These are phyloP conservation scores for Chrysosporium queenslandicum DNA, from an alignment of 2,329 filamentous ascomycete species.

Conservation along the genomic window DNA sequence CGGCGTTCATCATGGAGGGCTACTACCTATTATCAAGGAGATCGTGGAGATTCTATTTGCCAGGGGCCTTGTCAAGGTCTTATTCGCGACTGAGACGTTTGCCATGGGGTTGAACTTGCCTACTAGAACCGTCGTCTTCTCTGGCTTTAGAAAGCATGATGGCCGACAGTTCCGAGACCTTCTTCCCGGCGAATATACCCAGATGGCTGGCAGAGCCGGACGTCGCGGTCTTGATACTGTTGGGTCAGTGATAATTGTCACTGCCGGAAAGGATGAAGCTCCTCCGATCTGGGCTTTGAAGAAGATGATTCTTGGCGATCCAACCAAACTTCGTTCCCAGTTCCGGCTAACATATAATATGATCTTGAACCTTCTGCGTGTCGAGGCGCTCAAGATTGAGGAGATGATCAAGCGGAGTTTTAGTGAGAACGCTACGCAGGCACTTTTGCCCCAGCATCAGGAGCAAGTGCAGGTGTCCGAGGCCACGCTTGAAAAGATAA, in stretches of 20 bases:
- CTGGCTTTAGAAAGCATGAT: conserved; percentile 92
- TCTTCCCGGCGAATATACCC: conserved; percentile 90
- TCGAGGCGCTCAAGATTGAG: conserved; percentile 95
- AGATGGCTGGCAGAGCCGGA: conserved; percentile 94
- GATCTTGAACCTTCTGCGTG: conserved; percentile 89
- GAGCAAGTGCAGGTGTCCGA: conserved; percentile 88
- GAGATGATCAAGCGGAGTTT: conserved; percentile 99
- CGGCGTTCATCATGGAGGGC: conserved; percentile 88
- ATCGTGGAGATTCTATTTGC: conserved; percentile 95
- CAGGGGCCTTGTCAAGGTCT: conserved; percentile 85
- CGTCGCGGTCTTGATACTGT: conserved; percentile 86
- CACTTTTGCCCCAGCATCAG: conserved; percentile 86
- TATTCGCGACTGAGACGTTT: conserved; percentile 97
- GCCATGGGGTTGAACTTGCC: conserved; percentile 96
- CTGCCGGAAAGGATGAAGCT: conserved; percentile 69
- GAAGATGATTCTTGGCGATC: conserved; percentile 92
- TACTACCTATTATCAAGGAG: conserved; percentile 94
- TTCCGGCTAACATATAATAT: conserved; percentile 98
- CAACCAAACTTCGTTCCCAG: conserved; percentile 88
- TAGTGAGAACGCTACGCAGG: conserved; percentile 94
- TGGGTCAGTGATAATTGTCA: conserved; percentile 88
- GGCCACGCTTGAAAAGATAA: conserved; percentile 81
- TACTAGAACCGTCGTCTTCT: conserved; percentile 93
- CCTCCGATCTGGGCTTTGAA: conserved; percentile 73
- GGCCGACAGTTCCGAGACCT: conserved; percentile 85